Evolutionary conservation across 345 rosid genomes (phyloP).

Genomic region (Sonneratia caseolaris): DNA sequence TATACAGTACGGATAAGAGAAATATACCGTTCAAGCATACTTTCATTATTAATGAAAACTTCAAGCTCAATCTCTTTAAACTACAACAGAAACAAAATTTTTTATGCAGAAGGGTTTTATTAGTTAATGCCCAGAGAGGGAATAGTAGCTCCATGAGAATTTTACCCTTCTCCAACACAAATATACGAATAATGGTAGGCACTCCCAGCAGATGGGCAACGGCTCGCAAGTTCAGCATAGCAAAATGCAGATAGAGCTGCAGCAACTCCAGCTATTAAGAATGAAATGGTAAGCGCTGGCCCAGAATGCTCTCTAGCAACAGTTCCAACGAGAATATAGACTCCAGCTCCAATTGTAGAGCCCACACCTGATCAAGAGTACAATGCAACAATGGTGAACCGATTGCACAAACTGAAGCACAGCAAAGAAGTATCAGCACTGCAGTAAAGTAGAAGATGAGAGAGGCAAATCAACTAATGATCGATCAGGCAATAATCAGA

Average conservation of each 20-base stretch:
- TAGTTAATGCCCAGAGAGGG: too few relatives aligned
- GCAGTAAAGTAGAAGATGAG: too few relatives aligned
- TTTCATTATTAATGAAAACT: too few relatives aligned
- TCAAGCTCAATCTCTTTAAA: too few relatives aligned
- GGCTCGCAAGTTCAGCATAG: constrained; percentile 90
- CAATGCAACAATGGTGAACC: background rate
- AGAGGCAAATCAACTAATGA: background rate
- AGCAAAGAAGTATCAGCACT: too few relatives aligned
- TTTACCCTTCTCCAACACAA: constrained; percentile 89
- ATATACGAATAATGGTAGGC: constrained; percentile 96
- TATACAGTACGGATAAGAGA: background rate
- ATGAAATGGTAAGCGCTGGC: constrained; percentile 85
- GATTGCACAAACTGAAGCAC: background rate
- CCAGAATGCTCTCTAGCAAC: constrained; percentile 98
- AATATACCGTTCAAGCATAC: background rate
- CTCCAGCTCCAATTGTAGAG: constrained; percentile 97
- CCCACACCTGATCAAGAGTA: constrained; percentile 60
- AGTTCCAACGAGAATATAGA: constrained; percentile 87
- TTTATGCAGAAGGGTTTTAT: too few relatives aligned
- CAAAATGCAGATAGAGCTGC: constrained; percentile 94
- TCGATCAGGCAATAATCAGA: background rate
- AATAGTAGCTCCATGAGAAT: background rate
- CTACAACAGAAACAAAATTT: too few relatives aligned
- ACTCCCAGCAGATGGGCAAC: constrained; percentile 99
- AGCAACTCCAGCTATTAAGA: constrained; percentile 86